Conservation (phyloP, 2,329 filamentous ascomycete species). For the Phaeosphaeria sp. region DNA sequence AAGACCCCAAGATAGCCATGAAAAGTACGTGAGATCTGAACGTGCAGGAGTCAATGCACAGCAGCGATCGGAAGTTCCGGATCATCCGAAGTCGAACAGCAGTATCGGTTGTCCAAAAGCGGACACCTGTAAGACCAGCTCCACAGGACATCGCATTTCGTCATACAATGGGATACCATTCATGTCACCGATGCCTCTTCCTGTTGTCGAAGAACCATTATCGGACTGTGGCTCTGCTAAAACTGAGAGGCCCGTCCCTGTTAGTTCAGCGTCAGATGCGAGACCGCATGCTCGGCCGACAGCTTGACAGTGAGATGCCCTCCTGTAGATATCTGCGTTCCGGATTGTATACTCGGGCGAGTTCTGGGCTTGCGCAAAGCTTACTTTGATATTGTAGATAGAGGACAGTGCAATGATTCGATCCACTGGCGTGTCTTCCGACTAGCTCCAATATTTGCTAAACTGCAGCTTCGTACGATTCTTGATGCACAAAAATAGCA, state of each 20-base stretch:
- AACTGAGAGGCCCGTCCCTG: neutral
- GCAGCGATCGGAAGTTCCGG: neutral
- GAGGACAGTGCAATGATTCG: neutral
- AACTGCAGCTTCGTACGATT: neutral
- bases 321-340: neutral
- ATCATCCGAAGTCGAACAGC: neutral
- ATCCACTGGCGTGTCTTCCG: neutral
- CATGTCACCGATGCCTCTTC: conserved; percentile 1
- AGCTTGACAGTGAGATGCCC: neutral
- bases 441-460: neutral
- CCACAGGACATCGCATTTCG: neutral
- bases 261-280: neutral
- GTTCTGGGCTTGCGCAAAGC: neutral
- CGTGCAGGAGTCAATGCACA: neutral
- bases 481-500: too few relatives aligned
- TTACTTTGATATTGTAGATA: neutral
- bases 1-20: neutral
- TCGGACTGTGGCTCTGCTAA: neutral
- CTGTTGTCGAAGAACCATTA: neutral
- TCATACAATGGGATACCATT: neutral
- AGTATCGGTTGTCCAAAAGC: neutral
- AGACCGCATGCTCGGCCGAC: neutral
- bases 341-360: neutral
- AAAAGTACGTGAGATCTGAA: neutral
- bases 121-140: neutral